Conservation (phyloP, 1,284 basidiomycete species). For the Ustilago trichophora region DNA sequence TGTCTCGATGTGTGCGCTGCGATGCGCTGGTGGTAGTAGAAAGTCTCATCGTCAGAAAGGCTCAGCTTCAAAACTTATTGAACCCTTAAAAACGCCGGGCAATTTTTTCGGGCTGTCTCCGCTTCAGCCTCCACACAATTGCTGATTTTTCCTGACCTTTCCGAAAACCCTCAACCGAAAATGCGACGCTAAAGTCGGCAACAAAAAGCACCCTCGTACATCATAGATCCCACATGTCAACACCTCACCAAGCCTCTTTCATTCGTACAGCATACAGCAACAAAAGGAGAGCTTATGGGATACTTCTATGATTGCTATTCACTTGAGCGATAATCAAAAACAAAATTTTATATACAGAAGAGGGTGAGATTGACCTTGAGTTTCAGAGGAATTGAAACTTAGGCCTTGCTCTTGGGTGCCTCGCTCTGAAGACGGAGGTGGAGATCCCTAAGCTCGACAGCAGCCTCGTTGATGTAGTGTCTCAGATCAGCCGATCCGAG, state of each 20-base stretch:
- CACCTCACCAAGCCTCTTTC: too few species aligned
- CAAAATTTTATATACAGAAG: too few species aligned
- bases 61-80: neutral
- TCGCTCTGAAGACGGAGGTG: conserved; percentile 54
- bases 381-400: neutral
- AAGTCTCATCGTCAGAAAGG: neutral
- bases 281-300: too few species aligned
- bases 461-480: conserved; percentile 67
- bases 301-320: too few species aligned
- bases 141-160: too few species aligned
- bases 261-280: too few species aligned
- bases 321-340: too few species aligned
- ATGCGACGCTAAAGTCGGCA: too few species aligned
- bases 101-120: conserved; percentile 25
- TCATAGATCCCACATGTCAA: too few species aligned
- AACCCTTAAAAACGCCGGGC: conserved; percentile 13
- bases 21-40: neutral
- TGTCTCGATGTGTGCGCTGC: neutral
- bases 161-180: too few species aligned
- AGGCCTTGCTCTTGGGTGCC: conserved; percentile 25
- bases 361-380: too few species aligned
- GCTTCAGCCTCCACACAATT: neutral
- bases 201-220: too few species aligned
- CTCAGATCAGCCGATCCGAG: conserved; percentile 70
- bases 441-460: conserved; percentile 64